Evolutionary conservation across 2,329 filamentous ascomycete genomes (phyloP), one percentile per base, ranked within the genome.

Genomic region (Talaromyces albobiverticillius): DNA sequence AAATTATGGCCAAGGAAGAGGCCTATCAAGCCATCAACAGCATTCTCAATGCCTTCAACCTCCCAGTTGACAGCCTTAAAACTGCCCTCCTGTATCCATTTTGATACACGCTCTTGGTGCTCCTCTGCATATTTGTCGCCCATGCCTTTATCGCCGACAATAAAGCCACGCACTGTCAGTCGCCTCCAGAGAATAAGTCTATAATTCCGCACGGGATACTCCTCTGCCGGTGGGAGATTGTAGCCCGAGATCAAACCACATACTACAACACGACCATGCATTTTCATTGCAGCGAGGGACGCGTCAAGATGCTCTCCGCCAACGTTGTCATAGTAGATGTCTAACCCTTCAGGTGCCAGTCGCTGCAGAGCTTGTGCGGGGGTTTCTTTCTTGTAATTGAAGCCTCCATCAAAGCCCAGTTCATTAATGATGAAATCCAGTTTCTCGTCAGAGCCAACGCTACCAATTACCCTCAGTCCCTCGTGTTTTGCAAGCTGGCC

Each of bases 351-450:
- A 0, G 89, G 89, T 0, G 88, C 88, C 16, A 94, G 79, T 55
- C 88, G 80, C 60, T 77, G 72, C 53, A 95, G 78, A 0, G 88
- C 89, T 10, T 86, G 85, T 1, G 72, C 66, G 0, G 89, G 81
- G 61, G 80, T 82, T 75, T 94, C 89, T 61, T 83, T 91, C 81
- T 94, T 93, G 80, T 95, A 95, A 79, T 95, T 94, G 63, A 93
- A 94, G 8, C 85, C 90, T 14, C 71, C 80, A 64, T 90, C 86
- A 66, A 90, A 91, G 23, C 79, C 78, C 31, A 91, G 79, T 46
- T 88, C 84, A 52, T 87, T 83, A 53, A 70, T 76, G 68, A 90
- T 87, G 69, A 85, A 94, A 18, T 88, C 82, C 22, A 91, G 78
- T 77, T 95, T 95, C 65, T 88, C 85, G 64, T 92, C 87, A 16